Evolutionary conservation across 2,329 filamentous ascomycete genomes (phyloP), one percentile per base, ranked within the genome.

Genomic region (Hypomyces rosellus): DNA sequence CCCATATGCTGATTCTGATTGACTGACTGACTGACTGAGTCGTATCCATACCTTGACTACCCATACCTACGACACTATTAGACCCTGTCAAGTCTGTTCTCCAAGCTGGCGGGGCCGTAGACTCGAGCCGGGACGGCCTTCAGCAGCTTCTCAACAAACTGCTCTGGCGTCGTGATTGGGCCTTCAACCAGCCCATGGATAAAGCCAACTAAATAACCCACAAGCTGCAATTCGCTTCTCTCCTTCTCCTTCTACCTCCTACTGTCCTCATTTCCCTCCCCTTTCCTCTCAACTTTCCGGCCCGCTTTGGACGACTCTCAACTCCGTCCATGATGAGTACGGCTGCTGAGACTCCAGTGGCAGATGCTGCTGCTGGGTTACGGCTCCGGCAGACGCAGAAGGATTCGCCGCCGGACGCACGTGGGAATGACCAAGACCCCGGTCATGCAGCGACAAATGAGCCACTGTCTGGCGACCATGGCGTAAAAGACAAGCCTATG

Each of bases 281-380:
- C 25, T 37, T 37, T 37, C 30, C 44, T 36, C 15, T 38, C 34
- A 36, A 30, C 41, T 43, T 48, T 25, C 20, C 18, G 34, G 42
- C 25, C 49, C 20, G n/a, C 42, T 48, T 37, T 20, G 44, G 48
- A 53, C 47, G 43, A 50, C 45, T 25, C 15, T 50, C 51, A 50
- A 50, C 43, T 44, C 49, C 46, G 48, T 47, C 48, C 54, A 57
- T 36, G 55, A 67, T 67, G 65, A 65, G 61, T 55, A 59, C 63
- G 51, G 61, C 64, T 40, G 61, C 61, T 45, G 61, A 65, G 51
- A 45, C 46, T 55, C 58, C 43, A 25, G 44, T 40, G 25, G 44
- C 41, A 34, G 39, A 33, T 13, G 42, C 22, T 49, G 39, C 22
- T 50, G 56, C 58, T 53, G 61, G 59, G 51, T 56, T 65, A 55